Evolutionary conservation across 495 filamentous ascomycete genomes (phyloP).

Genomic region (Xylaria acuta): DNA sequence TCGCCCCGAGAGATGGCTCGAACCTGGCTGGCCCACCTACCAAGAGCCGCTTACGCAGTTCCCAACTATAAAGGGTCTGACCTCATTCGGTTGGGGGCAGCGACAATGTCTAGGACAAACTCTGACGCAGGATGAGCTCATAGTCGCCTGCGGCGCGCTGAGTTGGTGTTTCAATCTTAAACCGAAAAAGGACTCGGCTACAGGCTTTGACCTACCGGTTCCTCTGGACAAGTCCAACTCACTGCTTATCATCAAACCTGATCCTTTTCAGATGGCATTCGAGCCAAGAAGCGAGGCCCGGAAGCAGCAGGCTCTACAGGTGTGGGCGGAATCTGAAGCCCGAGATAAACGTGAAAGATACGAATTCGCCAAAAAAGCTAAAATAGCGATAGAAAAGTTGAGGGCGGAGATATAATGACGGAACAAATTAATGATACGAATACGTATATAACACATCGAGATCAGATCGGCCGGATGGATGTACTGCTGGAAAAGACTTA

Average conservation of each 20-base stretch:
- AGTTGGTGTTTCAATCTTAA: constrained; percentile 59
- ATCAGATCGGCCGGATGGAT: neutral
- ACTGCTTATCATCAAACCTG: constrained; percentile 51
- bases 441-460: neutral
- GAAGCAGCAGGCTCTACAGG: constrained; percentile 38
- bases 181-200: constrained; percentile 41
- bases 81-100: constrained; percentile 66
- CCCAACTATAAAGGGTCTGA: constrained; percentile 53
- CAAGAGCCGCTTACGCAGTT: constrained; percentile 52
- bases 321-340: constrained; percentile 38
- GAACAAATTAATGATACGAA: neutral
- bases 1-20: constrained; percentile 57
- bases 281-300: constrained; percentile 45
- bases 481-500: neutral
- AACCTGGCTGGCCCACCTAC: constrained; percentile 60
- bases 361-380: constrained; percentile 33
- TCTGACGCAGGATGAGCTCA: constrained; percentile 58
- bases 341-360: constrained; percentile 34
- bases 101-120: constrained; percentile 64
- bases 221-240: constrained; percentile 52
- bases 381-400: neutral
- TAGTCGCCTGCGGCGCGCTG: constrained; percentile 52
- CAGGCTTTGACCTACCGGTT: constrained; percentile 44
- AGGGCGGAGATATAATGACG: neutral
- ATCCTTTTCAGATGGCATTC: constrained; percentile 50